These are phyloP conservation scores for Camelina neglecta DNA, from an alignment of 345 rosid genomes.

Conservation along the genomic window DNA sequence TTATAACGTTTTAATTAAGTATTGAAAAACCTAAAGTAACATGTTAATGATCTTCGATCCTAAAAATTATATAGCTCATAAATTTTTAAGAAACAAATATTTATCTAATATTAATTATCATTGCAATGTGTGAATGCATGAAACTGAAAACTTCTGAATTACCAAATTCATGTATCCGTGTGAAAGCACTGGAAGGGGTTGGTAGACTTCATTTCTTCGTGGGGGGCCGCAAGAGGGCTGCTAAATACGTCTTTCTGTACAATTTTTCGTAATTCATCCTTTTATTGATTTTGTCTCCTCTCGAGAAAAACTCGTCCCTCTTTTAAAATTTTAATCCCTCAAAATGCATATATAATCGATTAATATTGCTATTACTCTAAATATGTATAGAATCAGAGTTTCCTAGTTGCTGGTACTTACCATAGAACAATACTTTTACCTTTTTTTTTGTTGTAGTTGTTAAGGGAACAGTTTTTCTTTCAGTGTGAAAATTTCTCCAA, in stretches of 20 bases:
- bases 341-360: background rate
- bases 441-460: background rate
- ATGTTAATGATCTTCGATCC: background rate
- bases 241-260: constrained; percentile 5
- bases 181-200: constrained; percentile 34
- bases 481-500: constrained; percentile 2
- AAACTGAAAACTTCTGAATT: background rate
- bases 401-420: background rate
- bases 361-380: background rate
- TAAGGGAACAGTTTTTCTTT: background rate
- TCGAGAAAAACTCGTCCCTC: background rate
- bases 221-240: constrained; percentile 15
- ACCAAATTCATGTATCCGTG: background rate
- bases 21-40: background rate
- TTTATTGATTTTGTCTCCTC: constrained; percentile 20
- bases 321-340: background rate
- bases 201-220: constrained; percentile 27
- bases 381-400: background rate
- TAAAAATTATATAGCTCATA: background rate
- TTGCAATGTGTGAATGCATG: background rate
- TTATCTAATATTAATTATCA: background rate
- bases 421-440: background rate
- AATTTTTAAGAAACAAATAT: background rate
- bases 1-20: background rate
- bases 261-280: constrained; percentile 21